Evolutionary conservation across 371 early-diverging fungal genomes (phyloP), one percentile per base, ranked within the genome.

Genomic region (Phascolomyces articulosus): DNA sequence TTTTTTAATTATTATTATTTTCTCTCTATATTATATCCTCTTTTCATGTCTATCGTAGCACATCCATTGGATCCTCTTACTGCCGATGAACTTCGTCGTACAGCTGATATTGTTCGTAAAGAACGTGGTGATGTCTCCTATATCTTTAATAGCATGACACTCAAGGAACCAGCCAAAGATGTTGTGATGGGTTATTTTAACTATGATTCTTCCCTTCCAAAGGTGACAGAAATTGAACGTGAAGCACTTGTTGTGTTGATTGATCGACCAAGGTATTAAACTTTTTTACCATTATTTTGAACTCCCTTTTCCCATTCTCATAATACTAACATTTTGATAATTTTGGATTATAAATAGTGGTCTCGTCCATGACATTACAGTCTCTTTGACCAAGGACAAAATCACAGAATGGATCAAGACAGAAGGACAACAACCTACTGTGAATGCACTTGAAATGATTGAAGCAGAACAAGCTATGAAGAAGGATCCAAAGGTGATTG

Each of bases 51-150:
- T 34, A 47, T 1, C 1, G 23, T 29, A 26, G 23, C 54, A 15
- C 41, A 77, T 60, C 81, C 81, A 20, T 58, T 80, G 15, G 76
- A 78, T 56, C 71, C 73, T 47, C 67, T 80, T 23, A 51, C 76
- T 1, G 57, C 57, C 20, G 69, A 77, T 38, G 81, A 80, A 72
- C 72, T 80, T 26, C 48, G 55, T n/a, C 64, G 59, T 24, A 70
- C 70, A 10, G 56, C 76, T 40, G 10, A 57, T 13, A 69, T 80
- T 54, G 55, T 72, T 27, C 73, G 74, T 48, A 65, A 72, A 56
- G 69, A 65, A 58, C 60, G 67, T 16, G 47, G 55, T 2, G n/a
- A 26, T 10, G 54, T 62, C 7, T 62, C 63, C 23, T 70, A 69
- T 66, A 61, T 74, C 29, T 79, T 79, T 58, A 77, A 72, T 29